Base-by-base conservation (phyloP, 2,329 filamentous ascomycete species). In the Aspergillus aculeatus region DNA sequence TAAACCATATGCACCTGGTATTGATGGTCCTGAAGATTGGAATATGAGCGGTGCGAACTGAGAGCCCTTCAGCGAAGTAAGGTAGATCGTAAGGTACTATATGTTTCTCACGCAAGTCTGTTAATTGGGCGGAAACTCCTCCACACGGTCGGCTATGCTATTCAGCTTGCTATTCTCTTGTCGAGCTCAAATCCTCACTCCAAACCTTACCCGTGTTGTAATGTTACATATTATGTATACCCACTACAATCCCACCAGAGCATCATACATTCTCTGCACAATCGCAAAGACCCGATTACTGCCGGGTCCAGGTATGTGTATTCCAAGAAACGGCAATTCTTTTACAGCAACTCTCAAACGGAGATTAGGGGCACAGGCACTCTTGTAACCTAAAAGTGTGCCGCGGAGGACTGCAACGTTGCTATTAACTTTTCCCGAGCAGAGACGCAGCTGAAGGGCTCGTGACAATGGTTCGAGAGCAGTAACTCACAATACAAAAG, bases 361-460 rank as follows among this genome's bases (percentile, higher is more conserved):
- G 19, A 21, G 16, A 23, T 29, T 49, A 86, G 90, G 65, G 91
- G 90, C 2, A 83, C 94, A 32, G 91, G 91, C 38, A 90, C 89
- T 48, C 80, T 87, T 3, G 82, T 90, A 3, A 84, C 83, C 44
- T 82, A 84, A 57, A 84, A 86, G 32, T 91, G 93, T 67, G 89
- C 89, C 9, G 77, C 81, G 23, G 81, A 88, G 67, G 89, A 89
- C 50, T 85, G 84, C 70, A 87, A 89, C 59, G 79, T 94, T 10
- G 85, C 86, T 9, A 83, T 95, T 71, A 94, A 93, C 77, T 94
- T 75, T 81, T 83, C 74, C 84, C 82, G 62, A 86, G 84, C 71
- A 73, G 79, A 38, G 81, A 82, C 19, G 81, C 85, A 2, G 91
- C 90, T 5, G 77, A 84, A 48, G 76, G 80, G 7, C 78, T 92